Conservation (phyloP, 2,329 filamentous ascomycete genomes). For the Verticillium longisporum region DNA sequence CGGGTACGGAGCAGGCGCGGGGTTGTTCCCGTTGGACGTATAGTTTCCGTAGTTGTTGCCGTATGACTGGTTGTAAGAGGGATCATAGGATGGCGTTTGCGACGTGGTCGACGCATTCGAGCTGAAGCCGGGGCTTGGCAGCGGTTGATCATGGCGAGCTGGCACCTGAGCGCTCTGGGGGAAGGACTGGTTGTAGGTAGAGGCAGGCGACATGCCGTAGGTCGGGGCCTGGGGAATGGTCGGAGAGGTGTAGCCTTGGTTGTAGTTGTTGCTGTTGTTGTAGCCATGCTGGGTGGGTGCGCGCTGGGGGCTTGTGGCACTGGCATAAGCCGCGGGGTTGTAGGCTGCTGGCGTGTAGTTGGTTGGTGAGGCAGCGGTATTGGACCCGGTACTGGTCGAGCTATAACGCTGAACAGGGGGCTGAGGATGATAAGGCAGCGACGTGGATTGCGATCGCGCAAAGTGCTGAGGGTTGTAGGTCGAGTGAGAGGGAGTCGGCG, state of each 20-base stretch:
- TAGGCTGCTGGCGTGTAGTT: conserved; percentile 48
- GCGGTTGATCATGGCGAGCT: conserved; percentile 7
- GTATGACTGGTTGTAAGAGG: conserved; percentile 16
- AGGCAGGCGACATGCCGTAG: conserved; percentile 30
- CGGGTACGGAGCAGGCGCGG: conserved; percentile 28
- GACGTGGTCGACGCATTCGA: conserved; percentile 23
- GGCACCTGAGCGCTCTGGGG: background rate
- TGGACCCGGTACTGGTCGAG: conserved; percentile 27
- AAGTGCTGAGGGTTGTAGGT: conserved; percentile 70
- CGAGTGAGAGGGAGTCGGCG: conserved; percentile 37
- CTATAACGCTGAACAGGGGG: conserved; percentile 27
- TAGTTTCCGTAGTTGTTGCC: conserved; percentile 23
- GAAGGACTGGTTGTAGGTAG: conserved; percentile 18
- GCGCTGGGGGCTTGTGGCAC: conserved; percentile 38
- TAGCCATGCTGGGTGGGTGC: conserved; percentile 44
- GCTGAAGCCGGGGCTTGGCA: conserved; percentile 14
- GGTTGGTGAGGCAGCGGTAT: conserved; percentile 25
- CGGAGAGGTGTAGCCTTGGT: conserved; percentile 32
- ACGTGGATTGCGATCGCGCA: conserved; percentile 45
- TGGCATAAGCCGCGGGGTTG: conserved; percentile 54
- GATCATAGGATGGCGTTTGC: conserved; percentile 25
- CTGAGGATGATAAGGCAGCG: conserved; percentile 41
- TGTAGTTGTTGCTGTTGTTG: conserved; percentile 25
- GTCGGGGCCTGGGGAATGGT: conserved; percentile 25
- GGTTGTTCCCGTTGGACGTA: conserved; percentile 30